These are phyloP conservation scores for Corymbia citriodora DNA, from an alignment of 441 rosid genomes.

Conservation along the genomic window DNA sequence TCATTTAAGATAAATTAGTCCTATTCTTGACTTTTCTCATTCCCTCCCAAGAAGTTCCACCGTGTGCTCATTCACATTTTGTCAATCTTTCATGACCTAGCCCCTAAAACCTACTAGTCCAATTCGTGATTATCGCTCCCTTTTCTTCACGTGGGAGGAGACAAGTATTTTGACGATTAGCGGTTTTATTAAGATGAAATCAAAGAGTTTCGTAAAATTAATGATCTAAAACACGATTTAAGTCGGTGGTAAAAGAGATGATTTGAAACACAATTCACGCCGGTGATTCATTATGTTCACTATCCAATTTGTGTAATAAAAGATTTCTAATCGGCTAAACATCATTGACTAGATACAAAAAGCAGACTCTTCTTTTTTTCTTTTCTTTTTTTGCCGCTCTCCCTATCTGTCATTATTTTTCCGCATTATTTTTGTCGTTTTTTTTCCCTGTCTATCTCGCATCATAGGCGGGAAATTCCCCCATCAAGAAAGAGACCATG, in stretches of 20 bases:
- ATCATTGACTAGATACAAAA: neutral
- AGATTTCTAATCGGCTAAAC: neutral
- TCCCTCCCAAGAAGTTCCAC: neutral
- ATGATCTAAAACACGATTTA: neutral
- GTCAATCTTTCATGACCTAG: neutral
- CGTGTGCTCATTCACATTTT: neutral
- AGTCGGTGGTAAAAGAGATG: neutral
- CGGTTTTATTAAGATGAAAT: neutral
- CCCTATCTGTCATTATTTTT: neutral
- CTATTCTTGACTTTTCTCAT: neutral
- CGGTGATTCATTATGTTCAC: neutral
- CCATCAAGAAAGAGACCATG: neutral
- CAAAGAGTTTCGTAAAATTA: neutral
- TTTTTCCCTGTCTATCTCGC: neutral
- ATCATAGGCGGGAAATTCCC: neutral
- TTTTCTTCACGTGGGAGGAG: neutral
- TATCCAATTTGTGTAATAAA: neutral
- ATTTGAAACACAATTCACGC: neutral
- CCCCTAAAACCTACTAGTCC: neutral
- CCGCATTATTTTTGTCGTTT: neutral
- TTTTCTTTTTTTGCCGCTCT: neutral
- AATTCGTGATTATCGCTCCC: neutral
- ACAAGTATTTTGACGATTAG: neutral
- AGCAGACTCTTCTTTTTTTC: neutral
- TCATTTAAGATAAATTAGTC: neutral